These are phyloP conservation scores for Lentinula sp. DNA, from an alignment of 768 basidiomycete genomes.

Conservation along the genomic window DNA sequence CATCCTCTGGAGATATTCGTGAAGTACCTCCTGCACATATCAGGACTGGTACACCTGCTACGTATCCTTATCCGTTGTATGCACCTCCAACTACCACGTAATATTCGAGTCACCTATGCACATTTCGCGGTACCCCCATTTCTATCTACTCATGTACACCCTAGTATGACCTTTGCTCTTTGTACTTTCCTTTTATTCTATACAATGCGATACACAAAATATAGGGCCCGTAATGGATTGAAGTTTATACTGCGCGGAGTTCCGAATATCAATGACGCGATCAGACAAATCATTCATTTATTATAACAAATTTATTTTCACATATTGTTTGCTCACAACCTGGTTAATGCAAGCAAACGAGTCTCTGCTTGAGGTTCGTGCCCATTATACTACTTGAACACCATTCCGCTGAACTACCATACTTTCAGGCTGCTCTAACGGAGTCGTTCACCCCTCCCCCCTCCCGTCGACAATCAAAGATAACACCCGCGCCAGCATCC, in stretches of 20 bases:
- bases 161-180: not conserved
- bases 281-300: not conserved
- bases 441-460: conserved; percentile 25
- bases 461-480: conserved; percentile 19
- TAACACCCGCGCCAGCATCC: not conserved
- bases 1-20: not conserved
- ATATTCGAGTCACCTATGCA: not conserved
- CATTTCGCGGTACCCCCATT: too few relatives aligned
- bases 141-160: not conserved
- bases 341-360: not conserved
- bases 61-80: not conserved
- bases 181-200: too few relatives aligned
- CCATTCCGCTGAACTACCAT: not conserved
- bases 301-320: not conserved
- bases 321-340: not conserved
- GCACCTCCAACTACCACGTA: not conserved
- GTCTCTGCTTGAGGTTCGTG: conserved; percentile 12
- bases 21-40: not conserved
- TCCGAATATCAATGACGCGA: not conserved
- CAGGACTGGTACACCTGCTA: not conserved
- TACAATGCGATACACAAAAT: too few relatives aligned
- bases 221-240: too few relatives aligned
- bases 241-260: too few relatives aligned
- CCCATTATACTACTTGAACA: not conserved
- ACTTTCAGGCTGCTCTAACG: conserved; percentile 19